Evolutionary conservation across 305 asterid species (phyloP), one percentile per base, ranked within the genome.

Genomic region (Fraxinus ornus): DNA sequence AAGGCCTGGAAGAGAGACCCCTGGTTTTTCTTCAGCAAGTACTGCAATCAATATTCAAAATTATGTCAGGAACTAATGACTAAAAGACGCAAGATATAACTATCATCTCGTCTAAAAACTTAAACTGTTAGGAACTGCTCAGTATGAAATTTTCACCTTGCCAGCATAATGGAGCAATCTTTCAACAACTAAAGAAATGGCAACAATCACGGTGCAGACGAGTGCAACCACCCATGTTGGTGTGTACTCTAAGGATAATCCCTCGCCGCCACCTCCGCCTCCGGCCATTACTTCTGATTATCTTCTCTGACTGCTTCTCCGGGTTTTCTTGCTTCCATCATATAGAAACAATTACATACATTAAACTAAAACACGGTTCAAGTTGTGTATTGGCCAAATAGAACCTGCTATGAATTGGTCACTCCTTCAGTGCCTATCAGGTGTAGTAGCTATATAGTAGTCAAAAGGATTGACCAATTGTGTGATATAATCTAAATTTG

Each of bases 151-250:
- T 17, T 15, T 19, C 81, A 92, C 97, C 91, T 92, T 91, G 76
- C 97, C 97, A 70, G 85, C 77, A 83, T n/a, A 86, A 79, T 92
- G 95, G 83, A 93, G 87, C 17, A 86, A 0, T 36, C 97, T 86
- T 76, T 92, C 97, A 21, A 88, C 91, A 35, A 78, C 36, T 32
- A 93, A 86, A 33, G 97, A 93, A 74, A 92, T 85, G 78, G 90
- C 91, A 3, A 92, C 97, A 35, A 93, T 92, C 41, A 89, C 80
- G 1, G 91, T 87, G 88, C 97, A 92, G 17, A 93, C 94, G 2
- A 90, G 33, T 7, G 97, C 95, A 68, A 93, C 85, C 66, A 90
- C 83, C 97, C 97, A 93, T 13, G 96, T 93, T 5, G 97, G 95
- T 9, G 97, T 92, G 41, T 80, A 91, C 84, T 92, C 90, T 79